Evolutionary conservation across 2,329 filamentous ascomycete genomes (phyloP).

Genomic region (Epichloe sibirici): DNA sequence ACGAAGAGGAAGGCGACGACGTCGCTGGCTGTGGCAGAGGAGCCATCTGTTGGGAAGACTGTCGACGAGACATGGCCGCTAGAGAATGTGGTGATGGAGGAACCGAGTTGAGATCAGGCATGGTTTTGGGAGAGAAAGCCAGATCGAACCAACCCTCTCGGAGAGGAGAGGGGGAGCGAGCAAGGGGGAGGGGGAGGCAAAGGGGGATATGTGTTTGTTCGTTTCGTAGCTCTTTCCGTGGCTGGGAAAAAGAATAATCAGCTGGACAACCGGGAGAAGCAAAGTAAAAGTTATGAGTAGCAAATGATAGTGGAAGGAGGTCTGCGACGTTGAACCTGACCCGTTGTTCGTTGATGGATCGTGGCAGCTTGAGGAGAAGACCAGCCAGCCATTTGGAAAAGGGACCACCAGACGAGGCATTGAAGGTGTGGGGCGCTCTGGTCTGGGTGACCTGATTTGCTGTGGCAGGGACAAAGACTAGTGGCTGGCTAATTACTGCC

Average conservation of each 20-base stretch:
- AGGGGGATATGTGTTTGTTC: background rate
- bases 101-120: slow-evolving; percentile 46
- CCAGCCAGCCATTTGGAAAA: background rate
- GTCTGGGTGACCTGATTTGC: no score
- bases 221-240: background rate
- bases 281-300: background rate
- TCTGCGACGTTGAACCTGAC: background rate
- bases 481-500: no score
- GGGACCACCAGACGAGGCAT: background rate
- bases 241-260: background rate
- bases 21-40: slow-evolving; percentile 21
- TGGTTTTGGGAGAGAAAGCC: slow-evolving; percentile 13
- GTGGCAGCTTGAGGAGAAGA: background rate
- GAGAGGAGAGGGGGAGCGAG: background rate
- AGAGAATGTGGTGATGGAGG: slow-evolving; percentile 36
- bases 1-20: slow-evolving; percentile 20
- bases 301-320: no score
- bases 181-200: background rate
- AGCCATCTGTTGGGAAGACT: slow-evolving; percentile 32
- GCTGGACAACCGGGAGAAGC: background rate
- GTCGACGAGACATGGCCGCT: slow-evolving; percentile 26
- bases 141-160: slow-evolving; percentile 1
- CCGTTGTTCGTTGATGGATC: background rate
- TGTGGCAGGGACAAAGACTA: no score
- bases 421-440: background rate